A percentile compares a stretch with the other conserved stretches of the same genome.
These are phyloP conservation scores for Penicillium steckii DNA, from an alignment of 495 filamentous ascomycete genomes.

Conservation along the genomic window DNA sequence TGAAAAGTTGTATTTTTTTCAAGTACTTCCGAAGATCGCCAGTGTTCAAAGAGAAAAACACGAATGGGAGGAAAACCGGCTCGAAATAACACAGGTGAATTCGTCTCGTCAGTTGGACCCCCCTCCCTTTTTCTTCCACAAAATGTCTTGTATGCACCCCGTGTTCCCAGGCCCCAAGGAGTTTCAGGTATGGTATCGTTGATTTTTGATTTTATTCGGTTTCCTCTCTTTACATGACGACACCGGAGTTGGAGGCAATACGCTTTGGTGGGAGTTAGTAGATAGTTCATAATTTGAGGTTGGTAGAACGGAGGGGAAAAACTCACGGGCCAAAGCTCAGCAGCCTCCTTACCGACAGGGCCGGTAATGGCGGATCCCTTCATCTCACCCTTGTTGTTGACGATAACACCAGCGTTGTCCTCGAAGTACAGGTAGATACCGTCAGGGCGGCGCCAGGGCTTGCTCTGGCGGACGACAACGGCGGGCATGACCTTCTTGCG, in stretches of 20 bases:
- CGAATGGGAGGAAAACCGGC: constrained; percentile 30
- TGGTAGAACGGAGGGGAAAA: neutral
- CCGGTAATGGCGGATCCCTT: constrained; percentile 99
- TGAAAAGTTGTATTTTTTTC: constrained; percentile 24
- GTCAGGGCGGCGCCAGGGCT: constrained; percentile 97
- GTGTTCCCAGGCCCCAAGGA: constrained; percentile 29
- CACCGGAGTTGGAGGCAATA: constrained; percentile 99
- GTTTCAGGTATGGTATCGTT: constrained; percentile 44
- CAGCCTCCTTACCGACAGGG: constrained; percentile 99
- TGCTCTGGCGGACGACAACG: constrained; percentile 96
- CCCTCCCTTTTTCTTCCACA: constrained; percentile 24
- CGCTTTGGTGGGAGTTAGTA: constrained; percentile 52
- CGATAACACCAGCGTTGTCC: constrained; percentile 99
- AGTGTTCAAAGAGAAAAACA: constrained; percentile 28
- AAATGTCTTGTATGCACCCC: constrained; percentile 33
- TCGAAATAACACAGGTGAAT: constrained; percentile 31
- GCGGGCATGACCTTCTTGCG: constrained; percentile 99
- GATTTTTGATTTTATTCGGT: constrained; percentile 34
- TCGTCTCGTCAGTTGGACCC: constrained; percentile 30
- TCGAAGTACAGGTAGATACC: constrained; percentile 99
- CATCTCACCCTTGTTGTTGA: constrained; percentile 99
- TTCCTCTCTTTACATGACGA: constrained; percentile 85
- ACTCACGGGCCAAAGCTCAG: constrained; percentile 85
- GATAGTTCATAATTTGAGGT: neutral
- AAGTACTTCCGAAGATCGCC: constrained; percentile 30